A percentile compares a stretch with the other conserved stretches of the same genome.
phyloP scores from a whole-genome alignment of 208 protist genomes.

The Crithidia brevicula region DNA sequence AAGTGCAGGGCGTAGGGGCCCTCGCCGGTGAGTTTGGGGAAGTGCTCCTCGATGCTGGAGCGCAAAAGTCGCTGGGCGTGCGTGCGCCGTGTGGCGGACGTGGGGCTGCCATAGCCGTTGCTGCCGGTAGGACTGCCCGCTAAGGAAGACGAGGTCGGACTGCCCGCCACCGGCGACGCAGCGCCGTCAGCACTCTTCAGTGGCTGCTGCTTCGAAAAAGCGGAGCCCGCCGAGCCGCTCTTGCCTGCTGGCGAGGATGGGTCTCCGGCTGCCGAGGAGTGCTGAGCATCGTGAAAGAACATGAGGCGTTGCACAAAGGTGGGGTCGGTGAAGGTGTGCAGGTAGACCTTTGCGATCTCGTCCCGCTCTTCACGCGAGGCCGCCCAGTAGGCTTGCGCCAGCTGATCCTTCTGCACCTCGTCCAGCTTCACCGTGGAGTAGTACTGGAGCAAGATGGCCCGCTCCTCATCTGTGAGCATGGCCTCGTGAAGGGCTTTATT shows the following conservation, averaged over 20 bases:
- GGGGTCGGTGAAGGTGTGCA: constrained; percentile 72
- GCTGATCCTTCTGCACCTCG: constrained; percentile 60
- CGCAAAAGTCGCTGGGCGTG: constrained; percentile 81
- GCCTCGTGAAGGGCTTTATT: not conserved
- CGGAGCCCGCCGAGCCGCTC: not conserved
- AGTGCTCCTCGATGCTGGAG: constrained; percentile 83
- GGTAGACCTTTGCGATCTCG: constrained; percentile 76
- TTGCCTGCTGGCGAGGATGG: not conserved
- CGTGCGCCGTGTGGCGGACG: constrained; percentile 37
- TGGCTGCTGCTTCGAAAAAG: not conserved
- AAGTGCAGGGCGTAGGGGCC: constrained; percentile 76
- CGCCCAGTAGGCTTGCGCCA: constrained; percentile 80
- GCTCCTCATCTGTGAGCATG: constrained; percentile 77
- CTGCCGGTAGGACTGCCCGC: constrained; percentile 11
- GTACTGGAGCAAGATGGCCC: constrained; percentile 69
- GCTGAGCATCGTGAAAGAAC: constrained; percentile 50
- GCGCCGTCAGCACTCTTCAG: not conserved
- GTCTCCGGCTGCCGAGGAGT: not conserved
- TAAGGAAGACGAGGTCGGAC: constrained; percentile 13
- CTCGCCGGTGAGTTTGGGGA: constrained; percentile 62
- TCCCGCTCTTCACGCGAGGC: constrained; percentile 59
- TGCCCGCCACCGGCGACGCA: constrained; percentile 5
- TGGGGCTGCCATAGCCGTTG: not conserved
- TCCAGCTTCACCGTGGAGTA: constrained; percentile 65
- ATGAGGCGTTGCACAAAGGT: constrained; percentile 81